phyloP scores from a whole-genome alignment of 495 filamentous ascomycete genomes.

The Lasiosphaeria miniovina region DNA sequence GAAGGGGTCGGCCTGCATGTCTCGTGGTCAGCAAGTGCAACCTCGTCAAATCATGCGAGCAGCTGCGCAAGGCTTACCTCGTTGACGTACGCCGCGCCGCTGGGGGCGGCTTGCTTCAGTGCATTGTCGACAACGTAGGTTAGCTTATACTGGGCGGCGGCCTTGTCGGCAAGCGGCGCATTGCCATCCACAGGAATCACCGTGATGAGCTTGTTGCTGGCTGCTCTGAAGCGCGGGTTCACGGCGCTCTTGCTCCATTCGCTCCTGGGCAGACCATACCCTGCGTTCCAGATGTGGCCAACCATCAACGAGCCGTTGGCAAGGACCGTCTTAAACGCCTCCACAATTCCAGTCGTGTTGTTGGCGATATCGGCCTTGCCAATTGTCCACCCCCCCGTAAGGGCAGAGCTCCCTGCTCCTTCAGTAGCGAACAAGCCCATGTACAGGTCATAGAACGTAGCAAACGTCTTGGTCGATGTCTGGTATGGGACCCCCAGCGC shows the following conservation, averaged over 20 bases:
- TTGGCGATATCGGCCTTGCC: constrained; percentile 37
- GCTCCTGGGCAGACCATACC: constrained; percentile 31
- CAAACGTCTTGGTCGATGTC: constrained; percentile 30
- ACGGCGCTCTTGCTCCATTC: constrained; percentile 36
- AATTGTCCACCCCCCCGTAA: constrained; percentile 48
- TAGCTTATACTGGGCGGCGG: constrained; percentile 35
- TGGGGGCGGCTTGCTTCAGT: constrained; percentile 42
- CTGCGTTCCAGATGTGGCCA: constrained; percentile 51
- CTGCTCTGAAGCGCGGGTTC: constrained; percentile 42
- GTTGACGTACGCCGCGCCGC: constrained; percentile 43
- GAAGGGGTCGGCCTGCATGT: constrained; percentile 46
- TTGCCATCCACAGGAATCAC: constrained; percentile 32
- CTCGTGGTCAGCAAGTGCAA: constrained; percentile 9
- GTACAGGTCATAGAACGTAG: constrained; percentile 47
- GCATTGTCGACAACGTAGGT: constrained; percentile 43
- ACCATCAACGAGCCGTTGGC: constrained; percentile 38
- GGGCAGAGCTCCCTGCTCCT: constrained; percentile 38
- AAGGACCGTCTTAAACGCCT: constrained; percentile 40
- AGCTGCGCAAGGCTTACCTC: constrained; percentile 29
- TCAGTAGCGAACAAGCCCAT: constrained; percentile 48
- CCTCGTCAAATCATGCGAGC: not conserved
- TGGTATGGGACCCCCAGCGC: constrained; percentile 36
- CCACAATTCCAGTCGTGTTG: constrained; percentile 40
- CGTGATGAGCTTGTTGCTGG: constrained; percentile 49
- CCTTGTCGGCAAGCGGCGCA: constrained; percentile 36